phyloP scores from a whole-genome alignment of 1,139 yeast genomes.

The Debaryomyces coudertii region DNA sequence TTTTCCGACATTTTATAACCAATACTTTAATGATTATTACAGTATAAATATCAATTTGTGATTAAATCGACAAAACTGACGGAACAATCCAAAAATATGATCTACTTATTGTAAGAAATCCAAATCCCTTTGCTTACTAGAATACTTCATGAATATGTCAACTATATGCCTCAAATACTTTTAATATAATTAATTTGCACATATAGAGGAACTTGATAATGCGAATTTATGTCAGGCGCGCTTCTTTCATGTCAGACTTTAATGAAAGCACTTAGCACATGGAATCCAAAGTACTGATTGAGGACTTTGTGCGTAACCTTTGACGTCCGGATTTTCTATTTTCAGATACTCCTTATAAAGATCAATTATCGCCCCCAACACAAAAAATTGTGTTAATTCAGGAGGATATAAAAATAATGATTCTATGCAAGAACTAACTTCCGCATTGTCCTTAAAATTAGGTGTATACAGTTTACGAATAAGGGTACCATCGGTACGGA shows the following conservation, averaged over 20 bases:
- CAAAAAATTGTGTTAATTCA: neutral
- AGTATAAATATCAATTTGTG: too few species aligned
- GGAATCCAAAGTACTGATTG: neutral
- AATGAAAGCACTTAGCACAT: neutral
- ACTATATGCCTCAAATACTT: too few species aligned
- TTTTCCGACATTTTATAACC: neutral
- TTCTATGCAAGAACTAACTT: conserved; percentile 45
- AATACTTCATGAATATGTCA: too few species aligned
- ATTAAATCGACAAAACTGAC: too few species aligned
- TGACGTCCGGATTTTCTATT: conserved; percentile 2
- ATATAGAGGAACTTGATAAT: too few species aligned
- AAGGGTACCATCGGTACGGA: conserved; percentile 86
- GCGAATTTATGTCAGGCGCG: too few species aligned
- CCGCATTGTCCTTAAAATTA: conserved; percentile 54
- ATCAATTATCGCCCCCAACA: conserved; percentile 3
- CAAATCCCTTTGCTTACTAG: too few species aligned
- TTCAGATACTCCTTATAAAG: conserved; percentile 2
- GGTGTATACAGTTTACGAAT: conserved; percentile 72
- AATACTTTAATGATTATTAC: too few species aligned
- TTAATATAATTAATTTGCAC: too few species aligned
- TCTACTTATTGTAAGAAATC: too few species aligned
- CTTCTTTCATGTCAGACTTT: neutral
- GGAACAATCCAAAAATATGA: too few species aligned
- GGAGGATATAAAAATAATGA: neutral
- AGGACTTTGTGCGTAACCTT: neutral